These are phyloP conservation scores for Dittrichia graveolens DNA, from an alignment of 129 eudicot species.

Conservation along the genomic window DNA sequence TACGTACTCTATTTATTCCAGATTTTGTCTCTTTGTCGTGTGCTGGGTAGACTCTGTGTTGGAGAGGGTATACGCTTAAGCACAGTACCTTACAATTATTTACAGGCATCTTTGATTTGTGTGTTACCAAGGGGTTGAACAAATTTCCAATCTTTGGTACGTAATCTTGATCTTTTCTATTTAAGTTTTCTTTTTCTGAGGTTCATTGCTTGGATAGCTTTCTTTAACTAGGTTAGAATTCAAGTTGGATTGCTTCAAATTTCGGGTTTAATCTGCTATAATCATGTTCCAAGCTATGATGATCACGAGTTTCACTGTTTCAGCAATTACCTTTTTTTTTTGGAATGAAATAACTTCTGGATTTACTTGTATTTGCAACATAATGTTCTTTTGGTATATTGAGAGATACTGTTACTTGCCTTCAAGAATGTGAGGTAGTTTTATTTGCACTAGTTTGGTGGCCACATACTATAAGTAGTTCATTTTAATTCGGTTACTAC, in stretches of 20 bases:
- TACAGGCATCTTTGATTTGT: not conserved
- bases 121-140: not conserved
- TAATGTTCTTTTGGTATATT: constrained; percentile 5
- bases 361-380: constrained; percentile 16
- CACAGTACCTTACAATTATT: not conserved
- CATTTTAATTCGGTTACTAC: not conserved
- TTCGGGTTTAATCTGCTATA: not conserved
- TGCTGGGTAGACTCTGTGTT: constrained; percentile 8
- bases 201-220: not conserved
- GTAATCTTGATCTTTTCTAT: not conserved
- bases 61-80: not conserved
- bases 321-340: not conserved
- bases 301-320: not conserved
- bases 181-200: not conserved
- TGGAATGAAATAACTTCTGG: not conserved
- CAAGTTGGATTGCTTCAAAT: not conserved
- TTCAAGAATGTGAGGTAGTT: not conserved
- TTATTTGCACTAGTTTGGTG: not conserved
- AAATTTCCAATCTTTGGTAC: constrained; percentile 34
- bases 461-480: not conserved
- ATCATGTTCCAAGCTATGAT: not conserved
- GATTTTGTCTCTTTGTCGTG: constrained; percentile 25
- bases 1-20: constrained; percentile 8
- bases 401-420: not conserved
- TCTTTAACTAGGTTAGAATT: not conserved